phyloP scores from a whole-genome alignment of 1,139 yeast species.

The Suhomyces chickasaworum region DNA sequence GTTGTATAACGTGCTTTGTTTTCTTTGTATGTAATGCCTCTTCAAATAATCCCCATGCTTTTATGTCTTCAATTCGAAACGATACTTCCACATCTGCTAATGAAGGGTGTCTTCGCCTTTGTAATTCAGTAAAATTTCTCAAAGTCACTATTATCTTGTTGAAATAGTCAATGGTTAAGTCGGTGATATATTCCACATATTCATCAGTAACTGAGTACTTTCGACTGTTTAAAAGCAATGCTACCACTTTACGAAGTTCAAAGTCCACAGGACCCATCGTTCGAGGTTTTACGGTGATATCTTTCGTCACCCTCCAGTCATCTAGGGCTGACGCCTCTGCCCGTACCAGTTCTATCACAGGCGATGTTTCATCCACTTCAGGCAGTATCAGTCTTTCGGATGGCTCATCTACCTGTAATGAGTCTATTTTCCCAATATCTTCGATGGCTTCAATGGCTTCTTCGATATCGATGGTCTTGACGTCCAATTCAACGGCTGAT shows the following conservation, averaged over 20 bases:
- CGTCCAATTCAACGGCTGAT: slow-evolving; percentile 3
- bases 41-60: slow-evolving; percentile 45
- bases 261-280: slow-evolving; percentile 33
- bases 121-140: slow-evolving; percentile 61
- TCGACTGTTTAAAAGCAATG: slow-evolving; percentile 38
- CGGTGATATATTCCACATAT: slow-evolving; percentile 50
- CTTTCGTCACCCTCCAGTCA: slow-evolving; percentile 4
- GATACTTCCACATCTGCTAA: slow-evolving; percentile 57
- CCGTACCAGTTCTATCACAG: slow-evolving; percentile 2
- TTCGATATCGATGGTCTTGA: slow-evolving; percentile 9
- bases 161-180: slow-evolving; percentile 54
- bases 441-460: slow-evolving; percentile 11
- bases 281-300: slow-evolving; percentile 2
- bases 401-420: neutral
- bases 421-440: slow-evolving; percentile 8
- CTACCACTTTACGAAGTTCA: slow-evolving; percentile 37
- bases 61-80: slow-evolving; percentile 48
- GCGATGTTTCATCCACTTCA: neutral
- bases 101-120: slow-evolving; percentile 65
- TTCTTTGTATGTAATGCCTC: slow-evolving; percentile 36
- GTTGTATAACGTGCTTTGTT: slow-evolving; percentile 8
- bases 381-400: slow-evolving; percentile 2
- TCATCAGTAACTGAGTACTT: slow-evolving; percentile 40
- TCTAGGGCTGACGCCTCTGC: slow-evolving; percentile 5
- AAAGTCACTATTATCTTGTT: slow-evolving; percentile 48